A percentile compares a stretch with the other conserved stretches of the same genome.
phyloP scores from a whole-genome alignment of 768 basidiomycete genomes.

The Leccinum fibrillosum region DNA sequence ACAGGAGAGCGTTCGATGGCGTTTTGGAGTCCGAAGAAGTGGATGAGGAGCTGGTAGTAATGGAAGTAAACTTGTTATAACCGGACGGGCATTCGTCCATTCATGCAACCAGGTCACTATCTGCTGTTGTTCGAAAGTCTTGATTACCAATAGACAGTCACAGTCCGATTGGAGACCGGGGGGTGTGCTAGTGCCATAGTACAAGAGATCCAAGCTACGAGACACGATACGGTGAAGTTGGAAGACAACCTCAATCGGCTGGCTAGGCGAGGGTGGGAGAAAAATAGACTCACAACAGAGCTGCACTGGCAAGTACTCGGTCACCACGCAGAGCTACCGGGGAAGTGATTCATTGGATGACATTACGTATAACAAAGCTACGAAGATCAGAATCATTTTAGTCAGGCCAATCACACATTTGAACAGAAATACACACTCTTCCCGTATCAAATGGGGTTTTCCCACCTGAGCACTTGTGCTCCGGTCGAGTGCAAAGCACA shows the following conservation, averaged over 20 bases:
- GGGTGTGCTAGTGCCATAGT: slow-evolving; percentile 72
- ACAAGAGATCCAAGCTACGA: slow-evolving; percentile 85
- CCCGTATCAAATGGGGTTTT: slow-evolving; percentile 88
- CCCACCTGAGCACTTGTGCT: slow-evolving; percentile 96
- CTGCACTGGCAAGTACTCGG: slow-evolving; percentile 50
- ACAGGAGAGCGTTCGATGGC: slow-evolving; percentile 74
- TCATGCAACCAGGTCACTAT: slow-evolving; percentile 61
- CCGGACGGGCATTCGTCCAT: slow-evolving; percentile 30
- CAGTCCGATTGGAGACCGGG: slow-evolving; percentile 82
- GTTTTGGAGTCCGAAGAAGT: slow-evolving; percentile 95
- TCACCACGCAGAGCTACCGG: slow-evolving; percentile 65
- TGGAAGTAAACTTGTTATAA: slow-evolving; percentile 58
- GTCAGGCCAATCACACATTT: neutral
- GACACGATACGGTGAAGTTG: slow-evolving; percentile 85
- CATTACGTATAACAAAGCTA: slow-evolving; percentile 86
- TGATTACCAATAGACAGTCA: slow-evolving; percentile 82
- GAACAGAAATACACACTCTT: slow-evolving; percentile 64
- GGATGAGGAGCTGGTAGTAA: slow-evolving; percentile 84
- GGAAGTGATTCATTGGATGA: slow-evolving; percentile 68
- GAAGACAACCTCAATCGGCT: neutral
- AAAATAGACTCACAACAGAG: slow-evolving; percentile 58
- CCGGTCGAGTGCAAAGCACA: slow-evolving; percentile 83
- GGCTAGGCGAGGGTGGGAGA: neutral
- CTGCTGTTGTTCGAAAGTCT: slow-evolving; percentile 74
- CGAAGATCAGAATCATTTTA: neutral